Evolutionary conservation across 2,329 filamentous ascomycete genomes (phyloP), one percentile per base, ranked within the genome.

Genomic region (Xylariaceae sp.): DNA sequence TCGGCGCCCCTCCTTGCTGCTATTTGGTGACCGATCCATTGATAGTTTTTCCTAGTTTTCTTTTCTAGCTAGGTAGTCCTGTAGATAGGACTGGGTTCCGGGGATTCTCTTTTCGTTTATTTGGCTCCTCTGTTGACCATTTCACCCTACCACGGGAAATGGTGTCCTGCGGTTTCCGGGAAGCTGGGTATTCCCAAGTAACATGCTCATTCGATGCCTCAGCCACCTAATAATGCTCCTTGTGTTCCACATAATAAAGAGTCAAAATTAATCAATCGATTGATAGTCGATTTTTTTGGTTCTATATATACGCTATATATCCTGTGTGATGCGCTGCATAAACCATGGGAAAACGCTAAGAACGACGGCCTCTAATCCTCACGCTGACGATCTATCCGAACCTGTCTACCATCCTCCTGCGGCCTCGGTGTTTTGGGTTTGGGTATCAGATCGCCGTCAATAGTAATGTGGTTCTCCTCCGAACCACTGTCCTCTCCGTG

Each of bases 391-490:
- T 70, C 64, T 36, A 64, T 66, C 56, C 67, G 62, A 44, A 56
- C 53, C 26, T 60, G 60, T 40, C 57, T 56, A n/a, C 34, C 48
- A 14, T 64, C 61, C 2, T 61, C 67, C 14, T 54, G 62, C 4
- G 63, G 57, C 23, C 31, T 66, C 1, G 68, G 63, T 6, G 64
- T 62, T 14, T 70, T 68, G 5, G 73, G 65, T 34, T 72, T 74
- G 4, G 77, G 70, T 48, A 78, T 69, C 26, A 74, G 67, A 50
- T 79, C 75, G 4, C 76, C 76, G 29, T 79, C 75, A 2, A 73
- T 69, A 1, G 76, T 76, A 33, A 78, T 68, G 1, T 76, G 63
- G 8, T 73, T 70, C 16, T 71, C 72, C 17, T 76, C 74, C 11
- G 66, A 66, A 36, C 76, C 77, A 33, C 70, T 69, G 1, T 62